Evolutionary conservation across 2,329 filamentous ascomycete species (phyloP), one percentile per base, ranked within the genome.

Genomic region (Elsinoe arachidis): DNA sequence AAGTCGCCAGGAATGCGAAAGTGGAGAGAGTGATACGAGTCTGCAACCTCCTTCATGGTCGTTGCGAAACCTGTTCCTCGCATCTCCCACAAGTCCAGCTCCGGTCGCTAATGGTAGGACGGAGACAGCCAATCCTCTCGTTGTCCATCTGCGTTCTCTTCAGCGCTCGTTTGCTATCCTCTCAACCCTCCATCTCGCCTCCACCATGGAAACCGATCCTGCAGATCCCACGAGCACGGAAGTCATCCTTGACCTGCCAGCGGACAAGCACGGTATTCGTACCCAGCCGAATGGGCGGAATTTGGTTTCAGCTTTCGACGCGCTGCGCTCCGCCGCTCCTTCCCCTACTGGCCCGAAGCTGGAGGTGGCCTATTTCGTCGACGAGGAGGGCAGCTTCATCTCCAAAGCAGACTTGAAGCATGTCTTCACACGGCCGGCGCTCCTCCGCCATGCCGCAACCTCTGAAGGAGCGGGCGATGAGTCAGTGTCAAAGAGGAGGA

Each of bases 321-420:
- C n/a, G 7, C 49, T 19, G 6, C 30, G 12, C 11, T 33, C 15
- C 1, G 53, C 37, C 39, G 6, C 34, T 55, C 12, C 52, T 3
- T 35, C 54, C 19, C 21, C 21, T 15, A 10, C 44, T 14, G 54
- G 41, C 15, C 54, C 54, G 1, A 76, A 78, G 14, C 69, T 95
- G 14, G 76, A 71, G 0, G 79, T 96, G 5, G 80, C 85, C 41
- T 90, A 93, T 67, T 89, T 87, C 63, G 82, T 96, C 7, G 91
- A 96, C 64, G 86, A 91, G 51, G 88, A 97, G 65, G 78, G 80
- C 39, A 81, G 76, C 0, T 82, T 81, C 47, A 86, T 96, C 61
- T 68, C 66, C 37, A 68, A 73, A 9, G 63, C 64, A 5, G 67
- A 74, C 33, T 67, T 78, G 6, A 65, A 63, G 37, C 65, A 64